Evolutionary conservation across 108 stramenopile genomes (phyloP), one percentile per base, ranked within the genome.

Genomic region (Cyclotella atomus): DNA sequence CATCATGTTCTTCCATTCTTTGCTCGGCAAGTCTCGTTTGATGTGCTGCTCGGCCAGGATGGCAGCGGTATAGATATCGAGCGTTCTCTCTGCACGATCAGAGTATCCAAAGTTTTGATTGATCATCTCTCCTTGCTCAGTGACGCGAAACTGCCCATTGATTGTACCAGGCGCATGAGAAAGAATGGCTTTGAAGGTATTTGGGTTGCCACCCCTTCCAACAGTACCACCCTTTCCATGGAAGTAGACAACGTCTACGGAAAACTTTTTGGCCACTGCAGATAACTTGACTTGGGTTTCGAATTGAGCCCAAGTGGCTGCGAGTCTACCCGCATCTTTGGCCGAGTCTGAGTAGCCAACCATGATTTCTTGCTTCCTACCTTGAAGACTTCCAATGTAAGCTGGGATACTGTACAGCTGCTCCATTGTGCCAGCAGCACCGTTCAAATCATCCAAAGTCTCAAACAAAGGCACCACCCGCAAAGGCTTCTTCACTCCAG

Each of bases 91-190:
- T 6, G 98, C 97, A 45, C 95, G 77, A 70, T 88, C 85, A 15
- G 69, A 64, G 59, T 95, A 79, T 6, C 98, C 98, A 70, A 99
- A 99, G 84, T 98, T 99, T 72, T 97, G 97, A 33, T 91, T 91
- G 72, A 99, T 98, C 98, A 99, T 99, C 75, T 99, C 98, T 27
- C 97, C 98, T 67, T 99, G 98, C 83, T 99, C 98, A 2, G 98
- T 99, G n/a, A 99, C 97, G 21, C 98, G 92, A 90, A 97, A 99
- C 56, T 92, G 88, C 36, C 97, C 97, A 52, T 99, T 92, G 77
- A 99, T 93, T 8, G 98, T 99, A 59, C 91, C 84, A 27, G 94
- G 93, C 34, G 88, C 97, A 56, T 94, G 90, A 7, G 94, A 91
- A n/a, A 99, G 73, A 16, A 95, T 82, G 34, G 91, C 97, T 62